These are phyloP conservation scores for Diplosphaera chodatii DNA, from an alignment of 139 green algal species.

Conservation along the genomic window DNA sequence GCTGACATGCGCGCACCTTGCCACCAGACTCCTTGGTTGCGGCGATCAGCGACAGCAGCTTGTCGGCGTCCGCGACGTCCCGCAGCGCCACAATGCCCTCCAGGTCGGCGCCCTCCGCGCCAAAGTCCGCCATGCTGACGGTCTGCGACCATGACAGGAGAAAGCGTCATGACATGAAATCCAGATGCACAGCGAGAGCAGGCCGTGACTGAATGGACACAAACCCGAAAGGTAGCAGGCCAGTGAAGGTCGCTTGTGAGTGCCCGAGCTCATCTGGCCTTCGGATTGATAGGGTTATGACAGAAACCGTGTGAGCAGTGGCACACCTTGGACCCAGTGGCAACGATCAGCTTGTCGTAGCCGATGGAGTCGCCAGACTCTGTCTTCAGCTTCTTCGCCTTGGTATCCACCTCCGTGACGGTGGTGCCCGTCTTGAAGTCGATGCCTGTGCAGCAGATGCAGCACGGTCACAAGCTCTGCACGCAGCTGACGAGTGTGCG, in stretches of 20 bases:
- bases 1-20: conserved; percentile 44
- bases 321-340: conserved; percentile 72
- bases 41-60: conserved; percentile 55
- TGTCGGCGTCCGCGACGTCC: conserved; percentile 71
- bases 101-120: conserved; percentile 61
- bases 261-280: no score
- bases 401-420: conserved; percentile 48
- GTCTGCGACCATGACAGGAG: conserved; percentile 26
- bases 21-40: conserved; percentile 43
- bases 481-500: no score
- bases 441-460: no score
- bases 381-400: conserved; percentile 53
- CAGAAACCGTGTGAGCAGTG: no score
- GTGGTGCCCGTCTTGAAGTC: conserved; percentile 51
- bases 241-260: no score
- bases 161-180: not conserved
- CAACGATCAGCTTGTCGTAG: conserved; percentile 84
- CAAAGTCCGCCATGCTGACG: conserved; percentile 62
- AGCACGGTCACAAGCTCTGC: no score
- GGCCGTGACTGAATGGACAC: no score
- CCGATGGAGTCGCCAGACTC: conserved; percentile 43
- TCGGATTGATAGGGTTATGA: no score
- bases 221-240: no score
- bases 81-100: conserved; percentile 78
- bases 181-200: no score